Conservation (phyloP, 2,329 filamentous ascomycete species). For the Ambrosiella cleistominuta region DNA sequence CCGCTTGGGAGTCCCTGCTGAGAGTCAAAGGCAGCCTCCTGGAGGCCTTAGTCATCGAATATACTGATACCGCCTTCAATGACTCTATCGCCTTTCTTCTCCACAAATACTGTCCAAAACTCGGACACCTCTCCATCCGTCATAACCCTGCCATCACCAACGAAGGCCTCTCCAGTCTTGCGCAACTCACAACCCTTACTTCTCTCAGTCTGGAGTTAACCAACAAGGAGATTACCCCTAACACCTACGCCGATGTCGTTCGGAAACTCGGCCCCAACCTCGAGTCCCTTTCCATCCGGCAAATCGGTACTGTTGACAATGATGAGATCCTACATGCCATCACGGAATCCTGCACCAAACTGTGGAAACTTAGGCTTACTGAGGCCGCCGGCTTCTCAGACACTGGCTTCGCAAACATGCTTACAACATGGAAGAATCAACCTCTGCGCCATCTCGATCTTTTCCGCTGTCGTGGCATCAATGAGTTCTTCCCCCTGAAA, state of each 20-base stretch:
- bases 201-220: slow-evolving; percentile 59
- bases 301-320: slow-evolving; percentile 42
- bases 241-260: slow-evolving; percentile 44
- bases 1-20: slow-evolving; percentile 57
- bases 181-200: slow-evolving; percentile 43
- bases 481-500: slow-evolving; percentile 25
- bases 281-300: slow-evolving; percentile 60
- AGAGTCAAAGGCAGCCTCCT: slow-evolving; percentile 45
- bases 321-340: slow-evolving; percentile 55
- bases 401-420: slow-evolving; percentile 52
- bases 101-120: slow-evolving; percentile 43
- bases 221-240: slow-evolving; percentile 32
- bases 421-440: slow-evolving; percentile 58
- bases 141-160: slow-evolving; percentile 60
- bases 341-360: slow-evolving; percentile 46
- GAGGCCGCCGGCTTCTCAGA: slow-evolving; percentile 64
- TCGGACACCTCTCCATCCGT: slow-evolving; percentile 62
- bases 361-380: slow-evolving; percentile 66
- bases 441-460: slow-evolving; percentile 56
- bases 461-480: slow-evolving; percentile 58
- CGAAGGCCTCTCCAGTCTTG: slow-evolving; percentile 46
- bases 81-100: slow-evolving; percentile 51
- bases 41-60: slow-evolving; percentile 58
- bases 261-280: slow-evolving; percentile 44
- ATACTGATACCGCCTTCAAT: slow-evolving; percentile 66